Base-by-base conservation (phyloP, 2,329 filamentous ascomycete species). In the Aspergillus sp. region DNA sequence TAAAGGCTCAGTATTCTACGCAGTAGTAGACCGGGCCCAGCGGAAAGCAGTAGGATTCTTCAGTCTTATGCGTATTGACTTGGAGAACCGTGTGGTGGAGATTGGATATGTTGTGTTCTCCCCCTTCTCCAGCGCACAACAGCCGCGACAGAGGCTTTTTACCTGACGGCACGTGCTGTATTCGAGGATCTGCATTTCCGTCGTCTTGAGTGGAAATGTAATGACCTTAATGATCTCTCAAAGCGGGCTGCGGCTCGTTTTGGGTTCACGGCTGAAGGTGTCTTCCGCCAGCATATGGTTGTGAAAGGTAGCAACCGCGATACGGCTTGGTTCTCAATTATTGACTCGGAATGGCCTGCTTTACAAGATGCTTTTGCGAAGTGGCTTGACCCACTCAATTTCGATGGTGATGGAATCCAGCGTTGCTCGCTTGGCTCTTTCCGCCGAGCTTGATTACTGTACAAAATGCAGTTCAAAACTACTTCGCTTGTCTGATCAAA, bases 141-240 rank as follows among this genome's bases (percentile, higher is more conserved):
- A 0, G 71, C 69, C 7, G 75, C 78, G 0, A 84, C 79, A 0
- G 81, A 84, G 56, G 70, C 72, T 0, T 69, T 77, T 46, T 82
- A 75, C 46, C 62, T 84, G 1, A 59, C 82, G 29, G 70, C 78
- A 37, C 65, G 64, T 26, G 67, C 78, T 39, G 72, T 72, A 0
- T 77, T 83, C 48, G 71, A 75, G 6, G 68, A 71, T 5, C 55
- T 82, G 31, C 70, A 74, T 0, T 81, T 78, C 54, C 60, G 73
- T 8, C 66, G 81, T 11, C 72, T 81, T 5, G 79, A 83, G 57
- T 85, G 81, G 81, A 85, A 84, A 53, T 79, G 77, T 44, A 75
- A 83, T 55, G 50, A 66, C 26, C 62, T 78, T 10, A 85, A 85
- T 51, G 64, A 56, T 34, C 66, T 74, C 0, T 81, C 77, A 38